Evolutionary conservation across 169 alveolate genomes (phyloP).

Genomic region (Plasmodium gaboni): DNA sequence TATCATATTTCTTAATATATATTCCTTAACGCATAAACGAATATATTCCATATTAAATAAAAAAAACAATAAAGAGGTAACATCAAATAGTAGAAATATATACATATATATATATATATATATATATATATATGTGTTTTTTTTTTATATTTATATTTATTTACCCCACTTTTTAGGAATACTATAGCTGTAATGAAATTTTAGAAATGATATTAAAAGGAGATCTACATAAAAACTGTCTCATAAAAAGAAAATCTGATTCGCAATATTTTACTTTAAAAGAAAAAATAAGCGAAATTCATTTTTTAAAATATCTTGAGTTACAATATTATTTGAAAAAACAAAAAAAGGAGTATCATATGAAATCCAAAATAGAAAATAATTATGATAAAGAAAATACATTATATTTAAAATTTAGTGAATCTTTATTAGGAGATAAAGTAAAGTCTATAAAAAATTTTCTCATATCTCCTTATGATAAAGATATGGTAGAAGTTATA

Average conservation of each 20-base stretch:
- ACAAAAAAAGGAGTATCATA: constrained; percentile 17
- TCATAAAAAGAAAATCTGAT: constrained; percentile 48
- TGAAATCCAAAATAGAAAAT: constrained; percentile 25
- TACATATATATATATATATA: neutral
- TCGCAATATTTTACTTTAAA: constrained; percentile 27
- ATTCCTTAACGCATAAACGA: constrained; percentile 53
- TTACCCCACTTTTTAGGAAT: constrained; percentile 1
- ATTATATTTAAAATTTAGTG: constrained; percentile 39
- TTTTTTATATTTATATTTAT: neutral
- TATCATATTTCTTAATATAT: constrained; percentile 47
- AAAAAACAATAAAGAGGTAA: constrained; percentile 34
- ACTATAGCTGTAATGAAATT: constrained; percentile 51
- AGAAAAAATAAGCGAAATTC: constrained; percentile 44
- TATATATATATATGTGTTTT: neutral
- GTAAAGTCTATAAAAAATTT: constrained; percentile 62
- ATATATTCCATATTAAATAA: constrained; percentile 39
- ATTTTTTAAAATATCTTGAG: constrained; percentile 59
- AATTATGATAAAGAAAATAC: constrained; percentile 20
- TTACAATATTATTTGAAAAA: constrained; percentile 56
- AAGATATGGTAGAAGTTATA: constrained; percentile 44
- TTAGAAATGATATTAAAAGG: constrained; percentile 61
- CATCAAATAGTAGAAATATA: neutral
- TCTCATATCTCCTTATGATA: constrained; percentile 49
- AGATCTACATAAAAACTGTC: constrained; percentile 23
- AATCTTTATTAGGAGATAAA: constrained; percentile 55